Base-by-base conservation (phyloP, 1,284 basidiomycete species). In the Mycena sp. region DNA sequence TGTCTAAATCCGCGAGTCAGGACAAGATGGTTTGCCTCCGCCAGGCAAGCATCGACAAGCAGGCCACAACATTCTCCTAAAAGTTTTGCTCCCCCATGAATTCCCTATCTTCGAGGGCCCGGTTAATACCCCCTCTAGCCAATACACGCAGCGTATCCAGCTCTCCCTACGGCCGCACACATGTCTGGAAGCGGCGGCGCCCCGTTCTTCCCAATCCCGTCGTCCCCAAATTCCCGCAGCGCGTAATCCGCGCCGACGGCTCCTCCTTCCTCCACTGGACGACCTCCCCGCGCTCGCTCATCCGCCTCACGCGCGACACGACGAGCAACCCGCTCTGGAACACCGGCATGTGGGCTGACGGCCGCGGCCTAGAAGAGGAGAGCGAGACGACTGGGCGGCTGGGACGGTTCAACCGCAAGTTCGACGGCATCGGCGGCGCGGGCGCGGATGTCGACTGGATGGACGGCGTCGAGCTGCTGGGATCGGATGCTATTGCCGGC, bases 241-340 rank as follows among this genome's bases (percentile, higher is more conserved):
- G 83, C 62, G 90, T 96, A 64, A 85, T 92, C 60, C 87, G 92
- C 68, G 87, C 93, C 0, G 94, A 96, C 77, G 94, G 94, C n/a
- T 91, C 91, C 19, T 92, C 91, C 1, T 94, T 93, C 75, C 88
- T 87, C 2, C 91, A 95, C 69, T 92, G 89, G 84, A 93, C 91
- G 10, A 95, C 94, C 0, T 93, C 93, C 0, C 94, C 94, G 0
- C 87, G 88, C 5, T 90, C 91, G 3, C 76, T 86, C 44, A 83
- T 93, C 44, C 85, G 87, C 43, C 81, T 95, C 46, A 92, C 93
- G 23, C 87, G 94, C 43, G 94, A 96, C 72, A 89, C 91, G 54
- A 93, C 91, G 16, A 96, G 94, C 75, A 92, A 94, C 74, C 91
- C 90, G 11, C 76, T 93, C 25, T 96, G 88, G 92, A 90, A 90